These are phyloP conservation scores for Leishmania braziliensis DNA, from an alignment of 208 protist genomes.

Conservation along the genomic window DNA sequence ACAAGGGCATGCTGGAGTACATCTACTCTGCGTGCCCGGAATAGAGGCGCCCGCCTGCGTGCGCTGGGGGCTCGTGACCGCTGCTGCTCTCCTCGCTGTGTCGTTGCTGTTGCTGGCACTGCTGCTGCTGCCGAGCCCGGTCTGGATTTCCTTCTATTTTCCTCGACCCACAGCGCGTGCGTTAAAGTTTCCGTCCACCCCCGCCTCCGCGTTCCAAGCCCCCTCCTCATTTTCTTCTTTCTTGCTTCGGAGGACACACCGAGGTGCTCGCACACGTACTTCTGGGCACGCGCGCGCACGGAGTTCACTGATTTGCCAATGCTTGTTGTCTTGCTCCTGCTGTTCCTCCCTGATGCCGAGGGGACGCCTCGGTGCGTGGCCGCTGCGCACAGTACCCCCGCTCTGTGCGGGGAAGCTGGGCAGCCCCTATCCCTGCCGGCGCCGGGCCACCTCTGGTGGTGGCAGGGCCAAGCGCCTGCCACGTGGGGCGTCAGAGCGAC, in stretches of 20 bases:
- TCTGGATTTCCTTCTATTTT: not conserved
- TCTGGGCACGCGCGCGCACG: slow-evolving; percentile 5
- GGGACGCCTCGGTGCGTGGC: too few relatives aligned
- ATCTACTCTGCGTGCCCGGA: slow-evolving; percentile 23
- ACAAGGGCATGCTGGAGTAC: slow-evolving; percentile 36
- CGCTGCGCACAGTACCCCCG: not conserved
- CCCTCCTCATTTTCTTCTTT: not conserved
- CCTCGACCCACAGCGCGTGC: not conserved
- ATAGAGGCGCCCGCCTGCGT: not conserved
- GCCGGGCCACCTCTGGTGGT: not conserved
- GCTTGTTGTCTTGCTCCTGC: not conserved
- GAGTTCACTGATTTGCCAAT: not conserved
- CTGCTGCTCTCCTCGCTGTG: not conserved
- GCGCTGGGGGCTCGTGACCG: not conserved
- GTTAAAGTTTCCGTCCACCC: not conserved
- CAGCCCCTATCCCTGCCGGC: not conserved
- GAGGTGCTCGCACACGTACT: not conserved
- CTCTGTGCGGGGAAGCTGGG: not conserved
- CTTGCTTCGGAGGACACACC: not conserved
- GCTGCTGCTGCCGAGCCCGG: not conserved
- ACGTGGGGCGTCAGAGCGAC: not conserved
- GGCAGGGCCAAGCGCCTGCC: not conserved
- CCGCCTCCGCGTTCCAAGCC: not conserved
- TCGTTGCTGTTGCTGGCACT: not conserved
- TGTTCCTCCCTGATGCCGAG: not conserved